Base-by-base conservation (phyloP, 139 green algal species). In the Nannochloris sp. region DNA sequence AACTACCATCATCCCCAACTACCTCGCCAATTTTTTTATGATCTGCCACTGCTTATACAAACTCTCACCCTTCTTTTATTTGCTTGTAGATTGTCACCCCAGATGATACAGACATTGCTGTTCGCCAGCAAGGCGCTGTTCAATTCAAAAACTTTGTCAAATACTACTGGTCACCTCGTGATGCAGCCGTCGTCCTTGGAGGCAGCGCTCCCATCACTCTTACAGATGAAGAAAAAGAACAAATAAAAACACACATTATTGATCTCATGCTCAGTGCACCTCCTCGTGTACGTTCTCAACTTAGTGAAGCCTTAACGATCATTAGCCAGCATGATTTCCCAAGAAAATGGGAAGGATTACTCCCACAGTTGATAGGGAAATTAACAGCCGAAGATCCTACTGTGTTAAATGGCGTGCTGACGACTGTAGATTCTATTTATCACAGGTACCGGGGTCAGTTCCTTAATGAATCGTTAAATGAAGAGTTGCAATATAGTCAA, bases 91-190 rank as follows among this genome's bases (percentile, higher is more conserved):
- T 96, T 4, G 77, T 90, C 30, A 69, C 76, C 1, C 60, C 71
- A 9, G 82, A 87, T 9, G 54, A 42, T 3, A 44, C 89, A 23
- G 72, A 82, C 6, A 61, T 81, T 24, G 80, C 89, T 45, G 78
- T 97, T 27, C 80, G 89, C 3, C 87, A 95, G 56, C 85, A 91
- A 4, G 94, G 92, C 2, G 87, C 94, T 10, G 89, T 99, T 23
- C 90, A 87, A 70, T 98, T 99, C 74, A 99, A 99, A 57, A 99
- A 99, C 73, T 66, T 80, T 29, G 77, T 97, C 38, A 96, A 96
- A 72, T 88, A 83, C 35, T 70, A 84, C 46, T 99, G 94, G 94
- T 76, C 89, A 57, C 15, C 33, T 38, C 27, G 44, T 25, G 55
- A 63, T 58, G 13, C 14, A 2, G 55, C 67, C 33, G 67, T 54